Conservation (phyloP, 345 rosid genomes). For the Kernera saxatilis region DNA sequence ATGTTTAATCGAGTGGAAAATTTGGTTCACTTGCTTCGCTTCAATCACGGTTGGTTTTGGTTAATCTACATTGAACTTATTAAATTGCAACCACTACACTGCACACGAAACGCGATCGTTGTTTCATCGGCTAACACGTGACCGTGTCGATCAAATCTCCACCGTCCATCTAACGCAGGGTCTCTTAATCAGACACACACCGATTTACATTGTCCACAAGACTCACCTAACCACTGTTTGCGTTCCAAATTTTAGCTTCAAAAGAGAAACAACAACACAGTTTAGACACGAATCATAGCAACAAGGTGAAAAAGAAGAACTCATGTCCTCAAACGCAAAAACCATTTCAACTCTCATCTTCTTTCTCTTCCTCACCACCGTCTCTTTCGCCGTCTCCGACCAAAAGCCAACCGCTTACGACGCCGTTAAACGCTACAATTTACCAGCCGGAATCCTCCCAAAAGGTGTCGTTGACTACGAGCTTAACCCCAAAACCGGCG, state of each 20-base stretch:
- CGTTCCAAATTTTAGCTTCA: neutral
- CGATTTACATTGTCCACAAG: neutral
- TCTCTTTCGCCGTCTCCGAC: neutral
- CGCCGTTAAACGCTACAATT: conserved; percentile 39
- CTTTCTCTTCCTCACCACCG: conserved; percentile 3
- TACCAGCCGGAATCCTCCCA: conserved; percentile 67
- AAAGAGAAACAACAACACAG: neutral
- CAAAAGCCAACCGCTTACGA: conserved; percentile 43
- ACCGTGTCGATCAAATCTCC: neutral
- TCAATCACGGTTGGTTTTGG: too few species aligned
- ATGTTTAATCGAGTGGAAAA: too few species aligned
- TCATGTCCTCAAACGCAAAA: conserved; percentile 12
- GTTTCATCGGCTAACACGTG: too few species aligned
- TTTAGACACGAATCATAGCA: neutral
- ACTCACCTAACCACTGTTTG: neutral
- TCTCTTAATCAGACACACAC: neutral
- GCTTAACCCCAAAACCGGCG: conserved; percentile 47
- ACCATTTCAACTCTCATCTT: neutral
- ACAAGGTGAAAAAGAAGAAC: neutral
- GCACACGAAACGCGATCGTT: too few species aligned
- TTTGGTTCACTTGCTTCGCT: too few species aligned
- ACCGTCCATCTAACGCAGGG: conserved; percentile 7
- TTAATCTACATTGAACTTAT: too few species aligned
- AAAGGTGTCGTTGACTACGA: conserved; percentile 50
- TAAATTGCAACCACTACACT: too few species aligned